A percentile compares a stretch with the other conserved stretches of the same genome.
These are phyloP conservation scores for Cyclanthera cordifolia DNA, from an alignment of 306 rosid species.

Conservation along the genomic window DNA sequence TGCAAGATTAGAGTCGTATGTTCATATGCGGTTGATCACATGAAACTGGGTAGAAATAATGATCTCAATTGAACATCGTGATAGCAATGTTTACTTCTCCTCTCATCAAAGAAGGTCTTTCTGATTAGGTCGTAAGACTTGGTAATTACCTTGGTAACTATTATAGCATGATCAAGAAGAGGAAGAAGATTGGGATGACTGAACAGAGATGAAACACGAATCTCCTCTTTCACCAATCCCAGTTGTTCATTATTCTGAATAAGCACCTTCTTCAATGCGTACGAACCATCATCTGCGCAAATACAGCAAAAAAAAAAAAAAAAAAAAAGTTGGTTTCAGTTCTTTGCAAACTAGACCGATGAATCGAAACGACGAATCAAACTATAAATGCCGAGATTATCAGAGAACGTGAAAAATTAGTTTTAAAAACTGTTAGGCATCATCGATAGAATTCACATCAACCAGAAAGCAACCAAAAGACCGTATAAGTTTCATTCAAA, in stretches of 20 bases:
- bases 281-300: conserved; percentile 67
- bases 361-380: not conserved
- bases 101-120: not conserved
- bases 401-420: not conserved
- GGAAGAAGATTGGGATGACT: conserved; percentile 88
- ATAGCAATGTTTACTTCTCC: not conserved
- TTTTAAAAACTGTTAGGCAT: not conserved
- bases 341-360: not conserved
- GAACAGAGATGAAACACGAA: conserved; percentile 83
- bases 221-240: conserved; percentile 87
- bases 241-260: conserved; percentile 83
- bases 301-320: not conserved
- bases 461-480: not conserved
- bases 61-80: not conserved
- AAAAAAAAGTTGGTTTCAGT: not conserved
- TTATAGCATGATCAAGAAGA: conserved; percentile 92
- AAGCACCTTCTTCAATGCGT: conserved; percentile 94
- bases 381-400: not conserved
- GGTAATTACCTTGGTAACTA: conserved; percentile 57
- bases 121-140: not conserved
- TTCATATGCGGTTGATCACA: conserved; percentile 6
- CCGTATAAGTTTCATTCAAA: not conserved
- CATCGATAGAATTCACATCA: not conserved
- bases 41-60: not conserved
- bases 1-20: not conserved